A percentile compares a stretch with the other conserved stretches of the same genome.
phyloP scores from a whole-genome alignment of 176 grass and related monocot species.

The Zoysia japonica region DNA sequence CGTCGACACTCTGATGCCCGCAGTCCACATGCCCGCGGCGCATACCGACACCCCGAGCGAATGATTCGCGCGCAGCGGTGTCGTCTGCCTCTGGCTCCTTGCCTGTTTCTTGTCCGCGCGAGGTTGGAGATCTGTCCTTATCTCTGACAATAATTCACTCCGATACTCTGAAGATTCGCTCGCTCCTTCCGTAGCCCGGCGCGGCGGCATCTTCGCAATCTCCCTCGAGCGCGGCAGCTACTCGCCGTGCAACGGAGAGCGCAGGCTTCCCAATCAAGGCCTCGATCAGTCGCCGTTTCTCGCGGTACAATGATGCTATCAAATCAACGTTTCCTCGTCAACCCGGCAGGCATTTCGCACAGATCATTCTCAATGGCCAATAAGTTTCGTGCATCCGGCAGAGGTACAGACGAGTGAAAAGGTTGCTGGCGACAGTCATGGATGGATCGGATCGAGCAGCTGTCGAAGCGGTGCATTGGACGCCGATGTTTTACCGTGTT shows the following conservation, averaged over 20 bases:
- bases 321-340: too few species aligned
- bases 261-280: too few species aligned
- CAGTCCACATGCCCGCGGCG: background rate
- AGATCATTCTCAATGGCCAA: too few species aligned
- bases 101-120: background rate
- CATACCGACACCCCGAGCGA: conserved; percentile 9
- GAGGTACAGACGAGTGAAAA: too few species aligned
- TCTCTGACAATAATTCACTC: conserved; percentile 7
- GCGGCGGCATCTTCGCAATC: background rate
- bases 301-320: too few species aligned
- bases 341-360: too few species aligned
- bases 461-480: background rate
- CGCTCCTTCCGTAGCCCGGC: background rate
- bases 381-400: too few species aligned
- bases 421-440: too few species aligned
- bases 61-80: background rate
- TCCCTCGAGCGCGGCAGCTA: background rate
- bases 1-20: background rate
- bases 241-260: background rate
- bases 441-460: too few species aligned
- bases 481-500: background rate
- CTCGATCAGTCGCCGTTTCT: too few species aligned
- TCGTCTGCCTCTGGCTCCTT: background rate
- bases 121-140: conserved; percentile 22
- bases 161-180: conserved; percentile 15